These are phyloP conservation scores for Gynochthodes officinalis DNA, from an alignment of 257 asterid genomes.

Conservation along the genomic window DNA sequence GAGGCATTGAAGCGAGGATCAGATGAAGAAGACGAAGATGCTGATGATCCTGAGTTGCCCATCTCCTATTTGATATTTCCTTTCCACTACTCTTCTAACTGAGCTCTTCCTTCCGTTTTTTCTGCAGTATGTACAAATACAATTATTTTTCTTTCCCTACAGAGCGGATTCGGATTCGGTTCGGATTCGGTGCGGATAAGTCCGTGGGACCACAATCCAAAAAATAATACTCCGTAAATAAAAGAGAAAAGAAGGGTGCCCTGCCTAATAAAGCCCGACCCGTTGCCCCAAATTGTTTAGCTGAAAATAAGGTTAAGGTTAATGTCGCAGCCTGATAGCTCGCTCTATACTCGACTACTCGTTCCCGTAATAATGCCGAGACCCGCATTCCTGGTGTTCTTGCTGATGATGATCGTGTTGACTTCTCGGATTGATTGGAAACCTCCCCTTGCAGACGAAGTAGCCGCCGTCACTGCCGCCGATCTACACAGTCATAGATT, in stretches of 20 bases:
- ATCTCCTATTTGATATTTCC: neutral
- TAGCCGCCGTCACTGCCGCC: neutral
- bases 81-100: neutral
- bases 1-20: conserved; percentile 33
- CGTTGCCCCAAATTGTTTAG: no score
- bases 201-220: no score
- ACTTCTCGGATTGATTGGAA: conserved; percentile 8
- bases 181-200: neutral
- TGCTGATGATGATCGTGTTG: conserved; percentile 9
- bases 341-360: no score
- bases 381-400: neutral
- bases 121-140: no score
- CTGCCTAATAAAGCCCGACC: no score
- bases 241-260: no score
- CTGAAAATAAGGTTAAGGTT: neutral
- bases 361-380: conserved; percentile 8
- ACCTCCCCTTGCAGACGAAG: neutral
- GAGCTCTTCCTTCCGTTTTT: neutral
- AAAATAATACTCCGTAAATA: no score
- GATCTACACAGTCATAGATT: neutral
- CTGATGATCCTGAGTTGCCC: conserved; percentile 29
- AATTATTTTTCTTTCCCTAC: neutral
- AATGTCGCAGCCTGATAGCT: no score
- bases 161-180: neutral
- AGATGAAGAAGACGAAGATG: conserved; percentile 23